A percentile compares a stretch with the other conserved stretches of the same genome.
phyloP scores from a whole-genome alignment of 2,329 filamentous ascomycete species.

The Metarhizium humberi region DNA sequence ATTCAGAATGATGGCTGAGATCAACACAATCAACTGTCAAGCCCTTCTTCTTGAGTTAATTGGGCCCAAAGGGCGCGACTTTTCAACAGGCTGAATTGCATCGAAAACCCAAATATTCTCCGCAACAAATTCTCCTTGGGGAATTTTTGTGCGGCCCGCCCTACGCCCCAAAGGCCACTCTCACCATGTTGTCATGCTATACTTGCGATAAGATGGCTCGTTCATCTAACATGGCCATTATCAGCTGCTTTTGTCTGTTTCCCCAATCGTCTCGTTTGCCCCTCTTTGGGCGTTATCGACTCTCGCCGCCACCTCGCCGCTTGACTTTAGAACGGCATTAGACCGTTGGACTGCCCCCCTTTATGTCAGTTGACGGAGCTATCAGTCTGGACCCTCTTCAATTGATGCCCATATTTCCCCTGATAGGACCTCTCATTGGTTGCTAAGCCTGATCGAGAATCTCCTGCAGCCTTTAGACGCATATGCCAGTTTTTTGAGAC shows the following conservation, averaged over 20 bases:
- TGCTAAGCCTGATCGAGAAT: neutral
- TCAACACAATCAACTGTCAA: too few relatives aligned
- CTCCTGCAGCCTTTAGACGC: neutral
- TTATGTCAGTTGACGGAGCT: neutral
- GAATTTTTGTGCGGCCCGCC: too few relatives aligned
- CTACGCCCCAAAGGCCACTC: neutral
- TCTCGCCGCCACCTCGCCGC: neutral
- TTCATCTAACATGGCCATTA: neutral
- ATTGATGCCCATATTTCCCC: neutral
- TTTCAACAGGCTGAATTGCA: too few relatives aligned
- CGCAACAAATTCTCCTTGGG: too few relatives aligned
- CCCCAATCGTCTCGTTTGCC: neutral
- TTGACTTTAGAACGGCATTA: neutral
- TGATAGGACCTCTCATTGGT: neutral
- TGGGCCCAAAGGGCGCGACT: too few relatives aligned
- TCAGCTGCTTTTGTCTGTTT: neutral
- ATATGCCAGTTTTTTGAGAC: neutral
- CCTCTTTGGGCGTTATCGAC: conserved; percentile 1
- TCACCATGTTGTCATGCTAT: neutral
- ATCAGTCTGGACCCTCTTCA: neutral
- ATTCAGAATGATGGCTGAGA: too few relatives aligned
- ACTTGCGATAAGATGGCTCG: neutral
- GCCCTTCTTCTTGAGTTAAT: too few relatives aligned
- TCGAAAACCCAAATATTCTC: too few relatives aligned
- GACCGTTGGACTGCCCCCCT: neutral